Evolutionary conservation across 257 asterid species (phyloP), one percentile per base, ranked within the genome.

Genomic region (Prunella vulgaris): DNA sequence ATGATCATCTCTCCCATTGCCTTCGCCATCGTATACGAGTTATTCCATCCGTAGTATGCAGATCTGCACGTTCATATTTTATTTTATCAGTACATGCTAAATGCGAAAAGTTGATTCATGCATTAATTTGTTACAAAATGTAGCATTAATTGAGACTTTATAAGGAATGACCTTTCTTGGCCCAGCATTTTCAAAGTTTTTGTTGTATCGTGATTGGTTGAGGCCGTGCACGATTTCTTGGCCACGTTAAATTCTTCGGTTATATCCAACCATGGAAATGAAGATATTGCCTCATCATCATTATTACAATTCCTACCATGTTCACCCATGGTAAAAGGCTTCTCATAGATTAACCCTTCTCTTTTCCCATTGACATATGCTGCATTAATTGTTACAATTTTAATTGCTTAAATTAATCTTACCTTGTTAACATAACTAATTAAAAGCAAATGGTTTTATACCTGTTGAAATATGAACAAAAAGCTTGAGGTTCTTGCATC

Each of bases 1-100:
- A 83, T 17, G 1, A 72, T 21, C 87, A 83, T 83, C 20, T 83
- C 87, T 1, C 77, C 80, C 76, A 83, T 68, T 0, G 87, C 83
- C 25, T 82, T 82, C 0, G 77, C 80, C 66, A 77, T 25, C 3
- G 63, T 64, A 64, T 79, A 76, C 5, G 84, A 10, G 40, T 76
- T 76, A 9, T 74, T 24, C 77, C 75, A 78, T 73, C 84, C 84
- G 53, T 37, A 53, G 0, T 17, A 17, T 3, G 10, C 22, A 5
- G 81, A 83, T 14, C 86, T 82, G 68, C 49, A 40, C 8, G 2
- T 48, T 25, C 0, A 64, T 30, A 12, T 40, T 32, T 32, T 32
- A 32, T 32, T 32, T 32, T 1, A 32, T 32, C 38, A 32, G 38
- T 32, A 32, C 7, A 5, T 4, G 2, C 32, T 1, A 1, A 27